phyloP scores from a whole-genome alignment of 495 filamentous ascomycete genomes.

The Parathielavia appendiculata region DNA sequence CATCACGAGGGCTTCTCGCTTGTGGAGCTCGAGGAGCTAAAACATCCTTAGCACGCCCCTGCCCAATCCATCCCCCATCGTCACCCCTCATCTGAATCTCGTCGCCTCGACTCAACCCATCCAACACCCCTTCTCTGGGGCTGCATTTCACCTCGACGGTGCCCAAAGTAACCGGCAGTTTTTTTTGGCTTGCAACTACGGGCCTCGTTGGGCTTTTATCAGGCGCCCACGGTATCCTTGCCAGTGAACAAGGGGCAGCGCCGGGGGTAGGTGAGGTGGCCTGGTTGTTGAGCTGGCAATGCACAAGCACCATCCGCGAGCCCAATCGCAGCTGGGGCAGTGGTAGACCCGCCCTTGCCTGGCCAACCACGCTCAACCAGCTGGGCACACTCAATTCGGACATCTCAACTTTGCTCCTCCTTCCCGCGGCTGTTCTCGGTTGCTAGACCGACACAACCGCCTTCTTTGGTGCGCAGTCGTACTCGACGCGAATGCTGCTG shows the following conservation, averaged over 20 bases:
- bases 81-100: slow-evolving; percentile 9
- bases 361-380: slow-evolving; percentile 35
- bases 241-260: neutral
- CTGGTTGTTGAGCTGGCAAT: slow-evolving; percentile 22
- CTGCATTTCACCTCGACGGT: neutral
- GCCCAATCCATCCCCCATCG: neutral
- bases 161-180: neutral
- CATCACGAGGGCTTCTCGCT: neutral
- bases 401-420: slow-evolving; percentile 17
- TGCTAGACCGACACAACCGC: slow-evolving; percentile 11
- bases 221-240: neutral
- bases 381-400: slow-evolving; percentile 23
- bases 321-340: slow-evolving; percentile 27
- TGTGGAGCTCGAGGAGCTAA: slow-evolving; percentile 5
- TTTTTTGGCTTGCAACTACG: neutral
- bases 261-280: neutral
- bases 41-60: neutral
- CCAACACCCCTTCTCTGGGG: neutral
- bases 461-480: slow-evolving; percentile 1
- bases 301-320: slow-evolving; percentile 17
- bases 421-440: neutral
- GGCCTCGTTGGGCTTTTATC: slow-evolving; percentile 15
- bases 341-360: slow-evolving; percentile 18
- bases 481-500: slow-evolving; percentile 14
- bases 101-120: neutral